These are phyloP conservation scores for Eugenia klotzschiana DNA, from an alignment of 441 rosid species.

Conservation along the genomic window DNA sequence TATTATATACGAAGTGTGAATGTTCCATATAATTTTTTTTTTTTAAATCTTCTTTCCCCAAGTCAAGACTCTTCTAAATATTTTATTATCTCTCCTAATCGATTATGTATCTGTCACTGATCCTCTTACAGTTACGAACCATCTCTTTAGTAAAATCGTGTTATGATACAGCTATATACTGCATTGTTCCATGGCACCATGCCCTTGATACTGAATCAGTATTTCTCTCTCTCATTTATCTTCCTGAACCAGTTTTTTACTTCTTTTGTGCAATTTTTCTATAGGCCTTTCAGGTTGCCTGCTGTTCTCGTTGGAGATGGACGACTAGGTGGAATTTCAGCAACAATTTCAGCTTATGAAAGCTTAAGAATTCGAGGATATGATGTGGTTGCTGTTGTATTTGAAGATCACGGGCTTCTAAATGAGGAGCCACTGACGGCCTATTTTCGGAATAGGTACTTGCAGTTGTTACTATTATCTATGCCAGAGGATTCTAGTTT, in stretches of 20 bases:
- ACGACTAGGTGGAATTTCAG: constrained; percentile 81
- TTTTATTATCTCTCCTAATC: background rate
- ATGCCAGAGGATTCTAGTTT: background rate
- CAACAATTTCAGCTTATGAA: constrained; percentile 87
- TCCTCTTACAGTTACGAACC: background rate
- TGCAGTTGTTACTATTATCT: background rate
- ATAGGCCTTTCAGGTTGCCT: constrained; percentile 80
- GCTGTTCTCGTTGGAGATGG: constrained; percentile 92
- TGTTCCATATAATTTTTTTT: background rate
- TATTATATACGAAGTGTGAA: background rate
- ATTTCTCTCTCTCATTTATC: background rate
- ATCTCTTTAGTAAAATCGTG: background rate
- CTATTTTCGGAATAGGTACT: constrained; percentile 63
- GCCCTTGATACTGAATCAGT: background rate
- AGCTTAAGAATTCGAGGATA: constrained; percentile 66
- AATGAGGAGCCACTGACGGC: constrained; percentile 61
- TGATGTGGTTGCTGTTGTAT: constrained; percentile 60
- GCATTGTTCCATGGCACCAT: background rate
- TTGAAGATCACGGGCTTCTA: constrained; percentile 74
- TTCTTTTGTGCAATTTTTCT: background rate
- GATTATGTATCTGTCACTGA: background rate
- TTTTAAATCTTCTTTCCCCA: background rate
- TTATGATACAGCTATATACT: background rate
- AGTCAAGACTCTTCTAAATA: background rate
- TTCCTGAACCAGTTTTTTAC: background rate